Evolutionary conservation across 805 yeast species (phyloP).

Genomic region (Yamadazyma laniorum): DNA sequence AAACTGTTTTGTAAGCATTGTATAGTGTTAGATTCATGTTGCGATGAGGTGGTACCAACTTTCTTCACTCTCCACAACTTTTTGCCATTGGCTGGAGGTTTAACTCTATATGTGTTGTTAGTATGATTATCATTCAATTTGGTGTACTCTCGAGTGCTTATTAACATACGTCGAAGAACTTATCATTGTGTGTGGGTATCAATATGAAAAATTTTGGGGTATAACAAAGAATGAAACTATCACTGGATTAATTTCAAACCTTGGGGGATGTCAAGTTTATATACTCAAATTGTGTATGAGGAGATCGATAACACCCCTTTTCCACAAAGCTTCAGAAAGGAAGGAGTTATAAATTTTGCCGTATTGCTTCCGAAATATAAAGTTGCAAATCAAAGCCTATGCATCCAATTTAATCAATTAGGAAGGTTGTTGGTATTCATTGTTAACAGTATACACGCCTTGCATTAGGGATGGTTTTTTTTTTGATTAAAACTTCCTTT

Average conservation of each 20-base stretch:
- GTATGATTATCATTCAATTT: conserved; percentile 2
- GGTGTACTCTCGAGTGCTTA: no score
- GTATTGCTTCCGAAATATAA: conserved; percentile 1
- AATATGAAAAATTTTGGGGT: conserved; percentile 8
- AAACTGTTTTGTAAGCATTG: conserved; percentile 45
- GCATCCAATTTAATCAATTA: conserved; percentile 9
- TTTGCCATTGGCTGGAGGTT: conserved; percentile 46
- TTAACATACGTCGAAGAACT: conserved; percentile 12
- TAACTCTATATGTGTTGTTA: conserved; percentile 11
- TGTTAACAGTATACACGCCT: conserved; percentile 6
- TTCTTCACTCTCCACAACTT: conserved; percentile 46
- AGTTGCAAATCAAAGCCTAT: conserved; percentile 4
- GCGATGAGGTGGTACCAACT: conserved; percentile 13
- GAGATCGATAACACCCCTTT: neutral
- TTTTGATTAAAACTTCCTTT: no score
- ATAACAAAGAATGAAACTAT: neutral
- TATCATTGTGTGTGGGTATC: conserved; percentile 14
- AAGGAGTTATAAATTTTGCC: conserved; percentile 1
- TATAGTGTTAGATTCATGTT: conserved; percentile 21
- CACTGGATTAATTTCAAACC: neutral
- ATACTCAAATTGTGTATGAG: neutral
- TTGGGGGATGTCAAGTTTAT: conserved; percentile 3
- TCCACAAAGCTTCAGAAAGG: neutral
- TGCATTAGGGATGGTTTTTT: conserved; percentile 3
- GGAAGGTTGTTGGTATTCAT: conserved; percentile 5